These are phyloP conservation scores for Geotrichum bryndzae DNA, from an alignment of 1,139 yeast genomes.

Conservation along the genomic window DNA sequence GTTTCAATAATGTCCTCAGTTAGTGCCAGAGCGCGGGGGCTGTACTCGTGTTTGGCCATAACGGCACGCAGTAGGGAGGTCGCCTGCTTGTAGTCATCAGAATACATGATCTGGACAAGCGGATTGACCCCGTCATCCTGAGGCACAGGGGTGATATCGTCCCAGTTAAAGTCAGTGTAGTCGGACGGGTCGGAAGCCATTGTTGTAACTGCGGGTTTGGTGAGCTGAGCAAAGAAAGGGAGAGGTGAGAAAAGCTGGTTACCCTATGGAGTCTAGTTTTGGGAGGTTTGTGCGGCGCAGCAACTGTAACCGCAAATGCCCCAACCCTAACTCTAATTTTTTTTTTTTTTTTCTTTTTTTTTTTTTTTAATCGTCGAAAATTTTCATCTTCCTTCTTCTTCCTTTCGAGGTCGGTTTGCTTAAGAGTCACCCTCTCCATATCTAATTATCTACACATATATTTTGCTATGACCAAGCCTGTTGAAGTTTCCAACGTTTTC, in stretches of 20 bases:
- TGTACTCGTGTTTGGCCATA: conserved; percentile 53
- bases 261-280: not conserved
- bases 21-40: conserved; percentile 64
- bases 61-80: conserved; percentile 62
- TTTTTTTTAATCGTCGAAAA: not conserved
- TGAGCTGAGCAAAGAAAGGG: not conserved
- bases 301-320: not conserved
- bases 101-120: conserved; percentile 72
- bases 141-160: conserved; percentile 32
- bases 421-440: conserved; percentile 12
- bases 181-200: not conserved
- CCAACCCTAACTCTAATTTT: not conserved
- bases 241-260: not conserved
- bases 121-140: conserved; percentile 41
- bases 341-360: not conserved
- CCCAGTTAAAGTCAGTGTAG: conserved; percentile 30
- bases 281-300: not conserved
- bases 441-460: not conserved
- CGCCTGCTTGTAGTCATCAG: conserved; percentile 53
- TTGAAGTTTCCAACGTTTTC: conserved; percentile 67
- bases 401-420: not conserved
- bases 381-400: not conserved
- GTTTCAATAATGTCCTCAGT: conserved; percentile 57
- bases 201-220: not conserved
- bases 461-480: conserved; percentile 24